A percentile compares a stretch with the other conserved stretches of the same genome.
Conservation (phyloP, 2,329 filamentous ascomycete species). For the Curvularia lunata region DNA sequence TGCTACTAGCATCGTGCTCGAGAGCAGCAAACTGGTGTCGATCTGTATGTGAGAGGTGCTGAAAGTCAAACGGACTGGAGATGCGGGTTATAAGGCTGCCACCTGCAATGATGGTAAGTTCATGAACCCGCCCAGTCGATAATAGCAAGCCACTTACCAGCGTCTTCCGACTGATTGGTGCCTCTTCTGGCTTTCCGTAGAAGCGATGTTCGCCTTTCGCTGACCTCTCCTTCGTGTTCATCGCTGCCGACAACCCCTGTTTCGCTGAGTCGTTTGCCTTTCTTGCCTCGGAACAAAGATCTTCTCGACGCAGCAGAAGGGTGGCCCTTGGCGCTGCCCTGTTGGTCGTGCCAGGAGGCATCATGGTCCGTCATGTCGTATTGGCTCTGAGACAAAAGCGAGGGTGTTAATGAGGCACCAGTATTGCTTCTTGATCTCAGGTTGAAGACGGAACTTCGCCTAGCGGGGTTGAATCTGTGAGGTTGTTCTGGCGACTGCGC, state of each 20-base stretch:
- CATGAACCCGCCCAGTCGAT: not conserved
- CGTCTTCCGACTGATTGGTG: slow-evolving; percentile 29
- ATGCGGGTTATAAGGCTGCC: slow-evolving; percentile 52
- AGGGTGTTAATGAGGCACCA: slow-evolving; percentile 42
- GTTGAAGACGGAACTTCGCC: slow-evolving; percentile 47
- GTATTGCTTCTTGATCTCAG: slow-evolving; percentile 49
- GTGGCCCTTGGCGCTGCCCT: slow-evolving; percentile 27
- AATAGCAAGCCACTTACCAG: slow-evolving; percentile 32
- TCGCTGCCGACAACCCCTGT: slow-evolving; percentile 27
- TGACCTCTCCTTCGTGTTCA: slow-evolving; percentile 35
- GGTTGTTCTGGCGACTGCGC: slow-evolving; percentile 43
- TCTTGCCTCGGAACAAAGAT: slow-evolving; percentile 46
- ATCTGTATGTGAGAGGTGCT: slow-evolving; percentile 67
- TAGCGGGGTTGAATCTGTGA: slow-evolving; percentile 28
- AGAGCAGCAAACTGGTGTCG: slow-evolving; percentile 61
- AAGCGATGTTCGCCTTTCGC: slow-evolving; percentile 41
- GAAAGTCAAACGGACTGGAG: slow-evolving; percentile 69
- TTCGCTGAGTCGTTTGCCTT: slow-evolving; percentile 45
- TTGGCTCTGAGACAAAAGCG: slow-evolving; percentile 31
- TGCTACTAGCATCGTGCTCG: slow-evolving; percentile 55
- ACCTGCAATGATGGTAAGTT: slow-evolving; percentile 27
- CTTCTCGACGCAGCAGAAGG: slow-evolving; percentile 30
- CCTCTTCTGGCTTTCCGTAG: slow-evolving; percentile 40
- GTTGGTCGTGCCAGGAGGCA: slow-evolving; percentile 29
- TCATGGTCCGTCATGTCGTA: slow-evolving; percentile 34